phyloP scores from a whole-genome alignment of 306 rosid species.

The Astragalus membranaceus region DNA sequence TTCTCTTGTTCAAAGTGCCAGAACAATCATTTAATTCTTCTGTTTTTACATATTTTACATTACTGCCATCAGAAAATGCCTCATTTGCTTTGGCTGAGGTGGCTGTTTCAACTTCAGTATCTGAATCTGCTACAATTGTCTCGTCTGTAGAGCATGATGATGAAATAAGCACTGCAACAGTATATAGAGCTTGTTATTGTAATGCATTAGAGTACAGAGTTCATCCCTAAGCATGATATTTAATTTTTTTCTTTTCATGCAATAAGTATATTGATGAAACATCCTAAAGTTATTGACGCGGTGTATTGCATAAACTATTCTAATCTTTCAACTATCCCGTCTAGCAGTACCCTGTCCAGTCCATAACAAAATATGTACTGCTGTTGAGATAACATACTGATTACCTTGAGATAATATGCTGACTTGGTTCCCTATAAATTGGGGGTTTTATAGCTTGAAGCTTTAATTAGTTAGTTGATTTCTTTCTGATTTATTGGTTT shows the following conservation, averaged over 20 bases:
- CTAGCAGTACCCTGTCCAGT: not conserved
- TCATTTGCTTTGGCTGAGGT: constrained; percentile 38
- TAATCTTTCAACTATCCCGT: constrained; percentile 6
- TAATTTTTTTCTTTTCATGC: not conserved
- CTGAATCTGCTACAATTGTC: constrained; percentile 85
- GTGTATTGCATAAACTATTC: constrained; percentile 1
- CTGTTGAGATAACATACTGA: not conserved
- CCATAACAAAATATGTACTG: not conserved
- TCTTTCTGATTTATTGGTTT: not conserved
- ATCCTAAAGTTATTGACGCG: constrained; percentile 9
- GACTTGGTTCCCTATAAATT: not conserved
- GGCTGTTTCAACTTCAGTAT: constrained; percentile 65
- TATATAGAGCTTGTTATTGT: constrained; percentile 9
- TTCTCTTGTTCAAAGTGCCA: not conserved
- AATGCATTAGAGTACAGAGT: not conserved
- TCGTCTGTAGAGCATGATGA: constrained; percentile 89
- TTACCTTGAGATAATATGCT: not conserved
- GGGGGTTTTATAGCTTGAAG: not conserved
- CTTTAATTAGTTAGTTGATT: not conserved
- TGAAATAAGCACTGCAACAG: constrained; percentile 67
- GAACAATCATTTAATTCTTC: constrained; percentile 22
- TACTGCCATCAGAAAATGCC: constrained; percentile 16
- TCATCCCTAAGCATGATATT: not conserved
- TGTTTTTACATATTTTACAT: constrained; percentile 16
- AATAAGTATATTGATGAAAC: not conserved